Conservation (phyloP, 495 filamentous ascomycete species). For the Saxispiralis lemnorum region DNA sequence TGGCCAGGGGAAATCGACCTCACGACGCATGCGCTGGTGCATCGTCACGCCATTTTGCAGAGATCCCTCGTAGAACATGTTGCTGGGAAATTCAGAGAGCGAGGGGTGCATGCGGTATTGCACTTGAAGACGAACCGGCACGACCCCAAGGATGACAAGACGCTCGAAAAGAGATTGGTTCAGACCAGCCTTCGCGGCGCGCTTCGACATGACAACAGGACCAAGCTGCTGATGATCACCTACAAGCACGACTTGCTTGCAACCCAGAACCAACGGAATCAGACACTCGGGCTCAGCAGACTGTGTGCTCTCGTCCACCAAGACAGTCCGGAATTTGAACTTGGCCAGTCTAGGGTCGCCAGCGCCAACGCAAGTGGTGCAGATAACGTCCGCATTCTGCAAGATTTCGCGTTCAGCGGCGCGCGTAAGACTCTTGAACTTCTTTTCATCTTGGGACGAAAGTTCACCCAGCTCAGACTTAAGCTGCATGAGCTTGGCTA, state of each 20-base stretch:
- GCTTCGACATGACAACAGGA: constrained; percentile 99
- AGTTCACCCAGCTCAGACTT: constrained; percentile 85
- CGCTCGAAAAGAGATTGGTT: constrained; percentile 97
- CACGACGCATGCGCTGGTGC: constrained; percentile 67
- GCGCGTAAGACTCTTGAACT: constrained; percentile 85
- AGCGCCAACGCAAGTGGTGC: constrained; percentile 95
- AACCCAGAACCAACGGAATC: constrained; percentile 93
- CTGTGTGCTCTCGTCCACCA: constrained; percentile 97
- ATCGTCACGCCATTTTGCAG: constrained; percentile 93
- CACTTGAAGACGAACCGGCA: constrained; percentile 83
- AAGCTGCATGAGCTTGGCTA: constrained; percentile 77
- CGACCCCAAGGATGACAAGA: constrained; percentile 80
- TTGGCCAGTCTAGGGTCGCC: constrained; percentile 89
- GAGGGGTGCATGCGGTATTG: constrained; percentile 99
- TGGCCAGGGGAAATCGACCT: constrained; percentile 98
- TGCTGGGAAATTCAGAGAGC: constrained; percentile 92
- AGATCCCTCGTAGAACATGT: constrained; percentile 99
- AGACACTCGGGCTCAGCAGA: constrained; percentile 99
- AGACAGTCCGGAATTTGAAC: constrained; percentile 91
- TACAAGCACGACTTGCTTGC: constrained; percentile 95
- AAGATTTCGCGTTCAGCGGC: constrained; percentile 90
- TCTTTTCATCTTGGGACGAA: constrained; percentile 94
- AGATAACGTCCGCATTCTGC: constrained; percentile 92
- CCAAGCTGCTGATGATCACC: constrained; percentile 97
- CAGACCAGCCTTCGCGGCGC: constrained; percentile 89